phyloP scores from a whole-genome alignment of 257 asterid species.

The Mentha longifolia region DNA sequence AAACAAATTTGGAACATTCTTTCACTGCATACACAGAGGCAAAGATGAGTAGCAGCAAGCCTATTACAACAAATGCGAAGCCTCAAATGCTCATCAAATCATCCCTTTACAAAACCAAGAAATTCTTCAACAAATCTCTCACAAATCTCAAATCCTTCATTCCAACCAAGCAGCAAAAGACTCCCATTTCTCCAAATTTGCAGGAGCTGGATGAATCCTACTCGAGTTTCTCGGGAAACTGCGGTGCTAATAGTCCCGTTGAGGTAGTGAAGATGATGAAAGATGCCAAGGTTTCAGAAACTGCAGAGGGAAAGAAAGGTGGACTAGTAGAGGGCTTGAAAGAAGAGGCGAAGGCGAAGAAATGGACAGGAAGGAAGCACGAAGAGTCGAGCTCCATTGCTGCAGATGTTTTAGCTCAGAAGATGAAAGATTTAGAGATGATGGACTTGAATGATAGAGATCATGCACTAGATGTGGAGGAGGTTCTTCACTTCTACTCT shows the following conservation, averaged over 20 bases:
- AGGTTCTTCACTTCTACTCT: slow-evolving; percentile 75
- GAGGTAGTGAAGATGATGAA: slow-evolving; percentile 26
- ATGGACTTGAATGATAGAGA: slow-evolving; percentile 65
- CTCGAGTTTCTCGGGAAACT: slow-evolving; percentile 43
- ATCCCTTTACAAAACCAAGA: slow-evolving; percentile 58
- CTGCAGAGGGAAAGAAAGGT: slow-evolving; percentile 36
- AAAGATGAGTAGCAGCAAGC: slow-evolving; percentile 46
- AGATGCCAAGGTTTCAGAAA: slow-evolving; percentile 30
- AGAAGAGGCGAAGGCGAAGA: slow-evolving; percentile 40
- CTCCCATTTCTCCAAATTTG: slow-evolving; percentile 38
- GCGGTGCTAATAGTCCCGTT: slow-evolving; percentile 27
- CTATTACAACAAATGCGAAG: slow-evolving; percentile 35
- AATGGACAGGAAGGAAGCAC: slow-evolving; percentile 24
- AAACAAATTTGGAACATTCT: slow-evolving; percentile 35
- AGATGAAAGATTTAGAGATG: slow-evolving; percentile 75
- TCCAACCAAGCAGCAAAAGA: slow-evolving; percentile 47
- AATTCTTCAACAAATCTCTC: slow-evolving; percentile 46
- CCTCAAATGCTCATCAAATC: slow-evolving; percentile 56
- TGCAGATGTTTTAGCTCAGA: slow-evolving; percentile 49
- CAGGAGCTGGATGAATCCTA: slow-evolving; percentile 48
- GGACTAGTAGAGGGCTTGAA: slow-evolving; percentile 20
- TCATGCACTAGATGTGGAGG: slow-evolving; percentile 77
- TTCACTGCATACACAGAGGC: slow-evolving; percentile 30
- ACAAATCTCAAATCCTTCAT: slow-evolving; percentile 53
- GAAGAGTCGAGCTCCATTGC: slow-evolving; percentile 34